These are phyloP conservation scores for Acephala macrosclerotiorum DNA, from an alignment of 2,329 filamentous ascomycete genomes.

Conservation along the genomic window DNA sequence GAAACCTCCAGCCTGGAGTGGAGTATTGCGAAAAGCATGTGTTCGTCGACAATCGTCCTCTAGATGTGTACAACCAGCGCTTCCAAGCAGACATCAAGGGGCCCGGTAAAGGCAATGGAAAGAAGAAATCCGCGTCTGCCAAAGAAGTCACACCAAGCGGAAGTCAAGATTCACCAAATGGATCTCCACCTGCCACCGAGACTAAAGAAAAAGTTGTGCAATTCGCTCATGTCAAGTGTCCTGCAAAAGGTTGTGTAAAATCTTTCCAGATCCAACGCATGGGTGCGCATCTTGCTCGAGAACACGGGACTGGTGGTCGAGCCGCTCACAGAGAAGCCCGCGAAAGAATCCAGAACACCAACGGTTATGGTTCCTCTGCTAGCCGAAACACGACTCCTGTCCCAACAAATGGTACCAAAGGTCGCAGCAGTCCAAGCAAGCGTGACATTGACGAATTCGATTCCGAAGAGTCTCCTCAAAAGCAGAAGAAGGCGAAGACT, in stretches of 20 bases:
- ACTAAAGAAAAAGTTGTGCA: conserved; percentile 67
- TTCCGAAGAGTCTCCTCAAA: conserved; percentile 41
- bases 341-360: conserved; percentile 57
- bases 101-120: conserved; percentile 69
- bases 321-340: conserved; percentile 66
- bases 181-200: conserved; percentile 56
- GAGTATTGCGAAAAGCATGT: conserved; percentile 83
- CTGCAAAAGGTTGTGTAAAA: conserved; percentile 64
- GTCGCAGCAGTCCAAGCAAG: conserved; percentile 42
- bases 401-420: conserved; percentile 46
- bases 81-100: conserved; percentile 78
- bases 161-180: conserved; percentile 53
- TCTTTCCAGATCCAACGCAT: conserved; percentile 70
- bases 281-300: conserved; percentile 74
- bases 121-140: conserved; percentile 71
- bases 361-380: conserved; percentile 60
- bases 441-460: conserved; percentile 43
- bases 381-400: conserved; percentile 69
- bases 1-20: conserved; percentile 69
- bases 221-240: conserved; percentile 71
- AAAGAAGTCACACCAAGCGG: conserved; percentile 48
- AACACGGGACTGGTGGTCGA: conserved; percentile 70
- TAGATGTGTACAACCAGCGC: conserved; percentile 84
- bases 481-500: conserved; percentile 42
- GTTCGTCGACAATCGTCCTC: conserved; percentile 77